Evolutionary conservation across 495 filamentous ascomycete genomes (phyloP), one percentile per base, ranked within the genome.

Genomic region (Terfezia boudieri): DNA sequence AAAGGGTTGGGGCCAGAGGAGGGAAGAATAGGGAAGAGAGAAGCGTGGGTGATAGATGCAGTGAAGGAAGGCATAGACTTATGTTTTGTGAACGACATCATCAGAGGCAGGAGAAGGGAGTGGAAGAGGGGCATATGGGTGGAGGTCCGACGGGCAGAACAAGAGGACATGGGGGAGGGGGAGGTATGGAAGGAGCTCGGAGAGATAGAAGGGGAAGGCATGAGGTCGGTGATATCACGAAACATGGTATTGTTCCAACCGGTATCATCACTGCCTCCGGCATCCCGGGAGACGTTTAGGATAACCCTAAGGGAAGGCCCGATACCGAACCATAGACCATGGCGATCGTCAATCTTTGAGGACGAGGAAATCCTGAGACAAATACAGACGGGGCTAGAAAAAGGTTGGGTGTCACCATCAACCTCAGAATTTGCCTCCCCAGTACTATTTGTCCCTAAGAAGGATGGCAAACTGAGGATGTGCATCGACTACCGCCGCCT

Each of bases 401-500:
- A 49, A 12, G 53, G 53, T 7, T 54, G 9, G 53, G 26, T 49
- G 8, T 10, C 35, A 14, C 36, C n/a, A 26, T 8, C 9, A 14
- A 26, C 8, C 9, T 54, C 65, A 1, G 56, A 54, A 0, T 61
- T 50, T 8, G 60, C 58, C 0, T 61, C 64, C 0, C 67, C 60
- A 12, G 60, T 75, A 11, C 50, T 74, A 0, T 68, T 74, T 43
- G 63, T 59, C 0, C n/a, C 32, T 2, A 75, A 73, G 52, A 53
- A 51, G 1, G 60, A 63, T 22, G 65, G 67, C 4, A 56, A 56
- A 0, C 41, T 74, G 0, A 51, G 64, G 0, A 58, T 79, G 46
- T 76, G 66, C 63, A 58, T 75, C 0, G 65, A 77, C 50, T 77
- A 72, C 52, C 55, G 61, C 5, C 60, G 58, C 8, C 50, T 76